A percentile compares a stretch with the other conserved stretches of the same genome.
phyloP scores from a whole-genome alignment of 257 asterid species.

The Prunella vulgaris region DNA sequence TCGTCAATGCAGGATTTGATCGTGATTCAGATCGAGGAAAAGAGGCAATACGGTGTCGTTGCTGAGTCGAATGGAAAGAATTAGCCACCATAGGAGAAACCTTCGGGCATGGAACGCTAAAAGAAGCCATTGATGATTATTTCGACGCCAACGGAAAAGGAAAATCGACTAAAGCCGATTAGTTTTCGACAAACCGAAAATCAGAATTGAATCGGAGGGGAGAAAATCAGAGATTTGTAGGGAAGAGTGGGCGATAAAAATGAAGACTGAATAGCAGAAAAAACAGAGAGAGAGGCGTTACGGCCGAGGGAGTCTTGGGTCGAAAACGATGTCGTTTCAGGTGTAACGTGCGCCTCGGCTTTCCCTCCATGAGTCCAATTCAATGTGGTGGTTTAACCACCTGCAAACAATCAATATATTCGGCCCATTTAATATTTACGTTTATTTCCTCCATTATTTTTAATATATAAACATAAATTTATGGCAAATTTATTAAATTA shows the following conservation, averaged over 20 bases:
- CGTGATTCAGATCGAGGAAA: constrained; percentile 37
- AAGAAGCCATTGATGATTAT: constrained; percentile 44
- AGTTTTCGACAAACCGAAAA: not conserved
- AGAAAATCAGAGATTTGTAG: constrained; percentile 18
- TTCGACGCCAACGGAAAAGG: not conserved
- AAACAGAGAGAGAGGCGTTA: constrained; percentile 34
- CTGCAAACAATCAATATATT: not conserved
- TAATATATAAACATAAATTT: not conserved
- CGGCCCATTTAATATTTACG: constrained; percentile 3
- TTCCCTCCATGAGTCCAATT: constrained; percentile 37
- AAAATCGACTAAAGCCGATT: not conserved
- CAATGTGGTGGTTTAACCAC: constrained; percentile 23
- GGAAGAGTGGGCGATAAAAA: constrained; percentile 35
- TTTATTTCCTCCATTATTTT: not conserved
- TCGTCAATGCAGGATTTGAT: constrained; percentile 20
- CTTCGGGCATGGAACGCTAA: constrained; percentile 42
- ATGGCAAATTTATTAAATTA: too few species aligned
- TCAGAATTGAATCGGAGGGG: not conserved
- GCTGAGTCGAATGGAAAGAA: constrained; percentile 31
- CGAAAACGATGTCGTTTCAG: constrained; percentile 27
- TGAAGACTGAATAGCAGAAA: constrained; percentile 21
- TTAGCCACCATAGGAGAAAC: constrained; percentile 30
- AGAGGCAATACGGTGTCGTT: constrained; percentile 19
- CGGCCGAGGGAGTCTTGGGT: constrained; percentile 24
- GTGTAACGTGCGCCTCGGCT: constrained; percentile 1